Conservation (phyloP, 371 early-diverging fungal genomes). For the Lichtheimia corymbifera region DNA sequence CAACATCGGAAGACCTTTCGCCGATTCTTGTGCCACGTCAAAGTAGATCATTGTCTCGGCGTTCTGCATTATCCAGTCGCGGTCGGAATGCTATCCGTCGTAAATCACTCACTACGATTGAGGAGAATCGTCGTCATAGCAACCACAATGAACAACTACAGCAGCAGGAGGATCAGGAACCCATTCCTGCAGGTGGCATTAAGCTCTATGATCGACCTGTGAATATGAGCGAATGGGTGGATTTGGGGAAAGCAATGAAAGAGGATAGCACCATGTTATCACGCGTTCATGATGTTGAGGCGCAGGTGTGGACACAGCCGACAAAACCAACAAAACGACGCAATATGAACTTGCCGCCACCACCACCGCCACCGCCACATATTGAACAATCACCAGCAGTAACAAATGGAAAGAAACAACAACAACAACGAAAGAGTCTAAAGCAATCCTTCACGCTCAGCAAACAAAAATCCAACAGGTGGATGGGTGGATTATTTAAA, state of each 20-base stretch:
- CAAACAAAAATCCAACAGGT: conserved; percentile 4
- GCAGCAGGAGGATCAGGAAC: not conserved
- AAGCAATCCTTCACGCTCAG: conserved; percentile 4
- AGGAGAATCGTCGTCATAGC: not conserved
- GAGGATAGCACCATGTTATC: conserved; percentile 30
- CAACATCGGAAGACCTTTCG: conserved; percentile 15
- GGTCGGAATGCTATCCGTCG: conserved; percentile 8
- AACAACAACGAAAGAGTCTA: conserved; percentile 7
- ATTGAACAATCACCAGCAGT: not conserved
- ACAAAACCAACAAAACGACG: not conserved
- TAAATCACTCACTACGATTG: conserved; percentile 2
- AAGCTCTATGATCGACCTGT: conserved; percentile 45
- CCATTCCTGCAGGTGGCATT: conserved; percentile 18
- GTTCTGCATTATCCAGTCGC: conserved; percentile 22
- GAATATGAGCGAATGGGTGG: conserved; percentile 48
- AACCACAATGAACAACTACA: not conserved
- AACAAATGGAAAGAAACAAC: conserved; percentile 6
- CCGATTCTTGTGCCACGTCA: conserved; percentile 16
- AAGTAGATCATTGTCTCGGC: conserved; percentile 16
- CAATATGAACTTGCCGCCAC: not conserved
- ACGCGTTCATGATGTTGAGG: conserved; percentile 15
- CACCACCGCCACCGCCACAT: conserved; percentile 8
- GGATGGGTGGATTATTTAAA: conserved; percentile 3
- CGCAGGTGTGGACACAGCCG: conserved; percentile 8
- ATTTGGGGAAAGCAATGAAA: conserved; percentile 41